phyloP scores from a whole-genome alignment of 768 basidiomycete species.

The Termitomyces sp. region DNA sequence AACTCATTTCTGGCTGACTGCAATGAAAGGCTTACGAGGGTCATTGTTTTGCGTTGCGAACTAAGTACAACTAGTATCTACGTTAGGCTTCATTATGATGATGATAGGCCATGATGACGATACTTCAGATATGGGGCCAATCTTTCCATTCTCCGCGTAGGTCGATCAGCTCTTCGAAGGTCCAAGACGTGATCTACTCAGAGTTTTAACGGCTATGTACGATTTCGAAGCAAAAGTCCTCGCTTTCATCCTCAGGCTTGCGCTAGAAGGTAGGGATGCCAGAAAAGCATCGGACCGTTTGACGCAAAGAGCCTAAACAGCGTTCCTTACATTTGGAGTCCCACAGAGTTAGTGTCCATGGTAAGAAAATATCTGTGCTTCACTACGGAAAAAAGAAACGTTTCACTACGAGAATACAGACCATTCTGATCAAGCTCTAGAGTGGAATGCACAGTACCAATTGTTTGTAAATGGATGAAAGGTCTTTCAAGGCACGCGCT shows the following conservation, averaged over 20 bases:
- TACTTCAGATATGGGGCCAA: neutral
- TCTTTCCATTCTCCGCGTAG: no score
- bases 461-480: no score
- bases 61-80: neutral
- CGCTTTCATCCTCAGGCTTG: neutral
- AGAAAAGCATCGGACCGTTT: slow-evolving; percentile 2
- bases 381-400: no score
- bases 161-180: neutral
- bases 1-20: neutral
- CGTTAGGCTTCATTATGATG: neutral
- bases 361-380: no score
- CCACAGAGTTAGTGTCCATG: no score
- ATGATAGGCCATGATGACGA: slow-evolving; percentile 2
- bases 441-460: no score
- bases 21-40: neutral
- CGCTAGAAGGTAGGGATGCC: slow-evolving; percentile 8
- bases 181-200: slow-evolving; percentile 5
- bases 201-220: slow-evolving; percentile 8
- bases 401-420: no score
- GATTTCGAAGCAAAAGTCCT: slow-evolving; percentile 5
- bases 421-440: no score
- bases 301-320: no score
- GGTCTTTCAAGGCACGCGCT: no score
- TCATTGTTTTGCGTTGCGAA: no score
- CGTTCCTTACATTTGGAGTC: no score